A percentile compares a stretch with the other conserved stretches of the same genome.
phyloP scores from a whole-genome alignment of 257 asterid species.

The Leptodermis oblonga region DNA sequence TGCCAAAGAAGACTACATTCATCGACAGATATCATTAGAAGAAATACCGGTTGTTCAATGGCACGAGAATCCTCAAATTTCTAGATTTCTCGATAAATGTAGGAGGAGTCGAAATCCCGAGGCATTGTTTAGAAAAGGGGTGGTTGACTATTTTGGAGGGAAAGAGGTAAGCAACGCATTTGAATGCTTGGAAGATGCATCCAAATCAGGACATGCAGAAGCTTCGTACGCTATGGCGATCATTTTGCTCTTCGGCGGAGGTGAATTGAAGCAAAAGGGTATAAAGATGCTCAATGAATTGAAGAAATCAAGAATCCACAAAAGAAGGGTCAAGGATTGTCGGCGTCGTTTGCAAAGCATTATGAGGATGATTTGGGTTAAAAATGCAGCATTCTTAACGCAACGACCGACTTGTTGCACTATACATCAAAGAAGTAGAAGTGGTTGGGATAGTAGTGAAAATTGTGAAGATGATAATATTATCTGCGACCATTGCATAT shows the following conservation, averaged over 20 bases:
- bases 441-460: too few relatives aligned
- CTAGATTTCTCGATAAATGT: slow-evolving; percentile 19
- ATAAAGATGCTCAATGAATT: not conserved
- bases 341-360: slow-evolving; percentile 11
- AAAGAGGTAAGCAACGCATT: not conserved
- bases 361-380: slow-evolving; percentile 19
- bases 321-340: not conserved
- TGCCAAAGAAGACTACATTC: slow-evolving; percentile 17
- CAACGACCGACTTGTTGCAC: not conserved
- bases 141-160: slow-evolving; percentile 29
- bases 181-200: slow-evolving; percentile 10
- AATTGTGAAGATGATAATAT: too few relatives aligned
- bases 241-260: slow-evolving; percentile 11
- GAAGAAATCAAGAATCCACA: slow-evolving; percentile 1
- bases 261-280: slow-evolving; percentile 10
- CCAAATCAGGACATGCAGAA: slow-evolving; percentile 15
- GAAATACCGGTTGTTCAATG: slow-evolving; percentile 13
- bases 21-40: slow-evolving; percentile 14
- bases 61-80: not conserved
- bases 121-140: slow-evolving; percentile 17
- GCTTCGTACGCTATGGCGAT: slow-evolving; percentile 22
- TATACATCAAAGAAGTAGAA: not conserved
- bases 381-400: not conserved
- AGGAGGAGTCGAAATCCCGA: slow-evolving; percentile 17
- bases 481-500: too few relatives aligned